phyloP scores from a whole-genome alignment of 106 monocot species.

The Dendrobium catenatum region DNA sequence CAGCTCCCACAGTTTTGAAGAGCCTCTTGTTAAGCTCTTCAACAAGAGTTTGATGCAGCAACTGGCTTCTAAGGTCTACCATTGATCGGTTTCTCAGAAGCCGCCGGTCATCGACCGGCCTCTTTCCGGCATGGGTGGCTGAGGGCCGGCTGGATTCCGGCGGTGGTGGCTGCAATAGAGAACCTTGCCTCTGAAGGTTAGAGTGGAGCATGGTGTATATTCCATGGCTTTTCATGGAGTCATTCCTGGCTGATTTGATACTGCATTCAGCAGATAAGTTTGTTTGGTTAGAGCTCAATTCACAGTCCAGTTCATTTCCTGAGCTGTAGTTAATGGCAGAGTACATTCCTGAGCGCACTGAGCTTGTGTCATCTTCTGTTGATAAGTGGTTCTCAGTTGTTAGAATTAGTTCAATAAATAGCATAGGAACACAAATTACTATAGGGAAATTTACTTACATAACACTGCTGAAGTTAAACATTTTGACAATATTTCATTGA shows the following conservation, averaged over 20 bases:
- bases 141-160: neutral
- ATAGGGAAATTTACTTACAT: too few relatives aligned
- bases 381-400: neutral
- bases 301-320: slow-evolving; percentile 35
- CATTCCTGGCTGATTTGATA: neutral
- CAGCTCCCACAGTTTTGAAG: slow-evolving; percentile 59
- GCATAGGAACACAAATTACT: too few relatives aligned
- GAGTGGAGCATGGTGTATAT: neutral
- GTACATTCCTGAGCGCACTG: slow-evolving; percentile 54
- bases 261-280: neutral
- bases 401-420: neutral
- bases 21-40: slow-evolving; percentile 48
- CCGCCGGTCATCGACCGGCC: neutral
- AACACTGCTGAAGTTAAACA: too few relatives aligned
- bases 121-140: slow-evolving; percentile 8
- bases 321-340: slow-evolving; percentile 61
- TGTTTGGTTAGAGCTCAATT: neutral
- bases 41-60: slow-evolving; percentile 45
- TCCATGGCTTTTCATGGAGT: neutral
- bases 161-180: neutral
- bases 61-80: slow-evolving; percentile 54
- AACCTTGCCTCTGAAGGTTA: neutral
- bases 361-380: slow-evolving; percentile 25
- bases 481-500: too few relatives aligned
- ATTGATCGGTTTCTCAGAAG: slow-evolving; percentile 45